Conservation (phyloP, 2,329 filamentous ascomycete genomes). For the Colletotrichum musicola region DNA sequence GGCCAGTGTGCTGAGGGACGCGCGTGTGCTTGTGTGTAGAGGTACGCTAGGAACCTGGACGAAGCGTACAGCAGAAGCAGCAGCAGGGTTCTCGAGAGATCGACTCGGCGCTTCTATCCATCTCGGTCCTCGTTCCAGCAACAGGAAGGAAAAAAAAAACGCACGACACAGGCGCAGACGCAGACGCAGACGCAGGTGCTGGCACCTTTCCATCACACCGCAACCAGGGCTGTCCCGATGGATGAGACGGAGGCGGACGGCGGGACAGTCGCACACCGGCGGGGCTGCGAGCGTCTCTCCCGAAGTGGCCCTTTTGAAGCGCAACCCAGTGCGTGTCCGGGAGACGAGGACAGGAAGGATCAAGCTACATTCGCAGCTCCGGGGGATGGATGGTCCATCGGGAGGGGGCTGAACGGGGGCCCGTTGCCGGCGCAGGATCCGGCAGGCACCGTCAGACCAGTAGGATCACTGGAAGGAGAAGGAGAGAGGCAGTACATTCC, state of each 20-base stretch:
- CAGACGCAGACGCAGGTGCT: background rate
- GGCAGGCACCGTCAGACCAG: background rate
- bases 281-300: background rate
- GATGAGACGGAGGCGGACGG: background rate
- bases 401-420: background rate
- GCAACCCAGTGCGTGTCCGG: background rate
- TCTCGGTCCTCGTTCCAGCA: background rate
- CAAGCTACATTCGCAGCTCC: background rate
- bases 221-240: background rate
- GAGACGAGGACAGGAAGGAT: background rate
- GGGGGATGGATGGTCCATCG: background rate
- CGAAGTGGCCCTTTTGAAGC: background rate
- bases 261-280: background rate
- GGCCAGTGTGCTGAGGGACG: no score
- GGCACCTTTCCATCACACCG: slow-evolving; percentile 4
- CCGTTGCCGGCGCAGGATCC: background rate
- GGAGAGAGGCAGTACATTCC: background rate
- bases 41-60: background rate
- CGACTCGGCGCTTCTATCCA: background rate
- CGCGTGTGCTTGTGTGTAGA: background rate
- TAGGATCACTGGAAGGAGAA: background rate
- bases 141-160: background rate
- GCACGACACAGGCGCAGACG: background rate
- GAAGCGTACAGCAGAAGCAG: background rate
- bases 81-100: background rate